Base-by-base conservation (phyloP, 2,329 filamentous ascomycete species). In the Pestalotiopsis sp. region DNA sequence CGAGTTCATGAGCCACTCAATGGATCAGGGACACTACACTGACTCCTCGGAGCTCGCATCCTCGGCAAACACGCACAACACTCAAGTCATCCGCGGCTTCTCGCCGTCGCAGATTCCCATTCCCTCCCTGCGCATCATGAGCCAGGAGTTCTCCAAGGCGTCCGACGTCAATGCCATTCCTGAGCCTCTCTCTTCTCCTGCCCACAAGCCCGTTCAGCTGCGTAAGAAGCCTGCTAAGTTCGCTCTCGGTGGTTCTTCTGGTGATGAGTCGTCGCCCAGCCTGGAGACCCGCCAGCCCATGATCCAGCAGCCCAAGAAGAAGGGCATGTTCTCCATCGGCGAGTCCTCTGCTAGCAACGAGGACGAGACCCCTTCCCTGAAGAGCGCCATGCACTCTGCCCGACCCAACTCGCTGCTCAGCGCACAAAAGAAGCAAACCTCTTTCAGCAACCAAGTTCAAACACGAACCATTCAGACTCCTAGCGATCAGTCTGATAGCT, bases 71-170 rank as follows among this genome's bases (percentile, higher is more conserved):
- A 78, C 77, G 13, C 70, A 68, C 55, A 73, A 78, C 5, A 84
- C 81, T 69, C 95, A 91, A 71, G 88, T 97, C 68, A 91, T 97
- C 65, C 92, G 93, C 71, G 95, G 95, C 68, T 97, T 98, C 81
- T 93, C 92, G 4, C 93, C 93, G 2, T 91, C 92, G 31, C 89
- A 91, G 69, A 85, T 82, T 64, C 74, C 84, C 71, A 86, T 82
- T 63, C 75, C 84, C 71, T 77, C 82, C 67, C 79, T 82, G 66
- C 74, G 71, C 25, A 82, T 83, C 71, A 88, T 84, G 75, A 89
- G 81, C 70, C 81, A 68, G 31, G 67, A 70, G 14, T 70, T 62
- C 23, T 62, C 66, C 58, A 84, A 86, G 64, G 77, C 81, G 2
- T 76, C 83, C 11, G 83, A 86, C 49, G 83, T 86, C 12, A 87